Base-by-base conservation (phyloP, 2,329 filamentous ascomycete species). In the Geosmithia flava region DNA sequence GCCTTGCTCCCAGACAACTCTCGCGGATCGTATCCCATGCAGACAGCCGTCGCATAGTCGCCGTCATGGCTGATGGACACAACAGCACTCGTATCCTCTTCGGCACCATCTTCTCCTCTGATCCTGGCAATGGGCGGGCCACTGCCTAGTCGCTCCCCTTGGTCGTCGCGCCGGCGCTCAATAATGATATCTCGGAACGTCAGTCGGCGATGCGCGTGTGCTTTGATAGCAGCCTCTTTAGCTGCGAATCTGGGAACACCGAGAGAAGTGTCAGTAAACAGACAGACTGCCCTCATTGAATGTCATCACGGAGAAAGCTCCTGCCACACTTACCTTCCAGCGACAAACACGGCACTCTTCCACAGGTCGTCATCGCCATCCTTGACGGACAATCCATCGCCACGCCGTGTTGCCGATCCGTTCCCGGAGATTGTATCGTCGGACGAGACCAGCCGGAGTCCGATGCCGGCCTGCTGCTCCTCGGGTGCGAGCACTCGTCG, bases 21-120 rank as follows among this genome's bases (percentile, higher is more conserved):
- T 16, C 15, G 33, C 45, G 49, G 48, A 29, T 55, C 52, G 46
- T 55, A 45, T n/a, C 75, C 79, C 33, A 87, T 53, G 53, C 82
- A 85, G 1, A 83, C 71, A 7, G 84, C 85, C 19, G 76, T 81
- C 10, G 88, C 88, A 65, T 89, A 95, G 7, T 87, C 83, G 2
- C 78, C 82, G 62, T 96, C 90, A 61, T 96, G 90, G 57, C 85
- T 93, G 56, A 96, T 94, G 51, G 84, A 91, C 43, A 95, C 61
- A 57, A 78, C 71, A 15, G 81, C 87, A 46, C 79, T 69, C 53
- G 80, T 75, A 50, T 70, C 61, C 41, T 51, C 56, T n/a, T 54
- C 59, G 3, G 50, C 57, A 16, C 49, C 56, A 2, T 50, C 55
- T 27, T 53, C 53, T 7, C 58, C 59, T 51, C 54, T 60, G 49